Base-by-base conservation (phyloP, 208 protist species). In the Leishmania lainsoni region DNA sequence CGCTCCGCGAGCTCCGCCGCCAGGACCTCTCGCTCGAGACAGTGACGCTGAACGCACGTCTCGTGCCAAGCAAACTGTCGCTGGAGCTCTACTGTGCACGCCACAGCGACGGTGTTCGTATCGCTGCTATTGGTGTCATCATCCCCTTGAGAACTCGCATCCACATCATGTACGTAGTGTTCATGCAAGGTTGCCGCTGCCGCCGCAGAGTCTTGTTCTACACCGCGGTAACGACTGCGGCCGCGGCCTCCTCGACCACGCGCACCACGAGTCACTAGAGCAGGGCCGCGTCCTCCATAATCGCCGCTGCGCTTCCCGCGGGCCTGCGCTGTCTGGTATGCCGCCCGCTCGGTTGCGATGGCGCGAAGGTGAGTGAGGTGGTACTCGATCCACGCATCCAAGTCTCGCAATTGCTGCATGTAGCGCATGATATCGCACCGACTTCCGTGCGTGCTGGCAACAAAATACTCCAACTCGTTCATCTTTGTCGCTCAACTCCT, bases 391-490 rank as follows among this genome's bases (percentile, higher is more conserved):
- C 84, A 80, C 58, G 83, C 86, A 69, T 97, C 93, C 73, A 95
- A 71, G 39, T 90, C 83, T 14, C 92, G 84, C 8, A 95, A 78
- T 66, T 87, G 91, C 56, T 90, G 85, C 58, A 97, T 79, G 76
- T 91, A 92, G 63, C 91, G 91, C 78, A 87, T 87, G 9, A 92
- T 84, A 54, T 95, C 90, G 0, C 85, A 89, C 4, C 92, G 85
- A 42, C 80, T 83, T 20, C 81, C 85, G 63, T 97, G 90, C 8
- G 91, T 90, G 68, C 87, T 91, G 16, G 86, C 90, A 9, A 95
- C 83, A 80, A 96, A 94, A 26, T 92, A 90, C 83, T 94, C 90
- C 4, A 96, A 51, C 45, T 94, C 87, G 78, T 94, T 95, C 89
- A 96, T 92, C 32, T 26, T 10, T 48, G 35, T 52, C 42, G 26